Evolutionary conservation across 257 asterid species (phyloP).

Genomic region (Oldenlandia corymbosa): DNA sequence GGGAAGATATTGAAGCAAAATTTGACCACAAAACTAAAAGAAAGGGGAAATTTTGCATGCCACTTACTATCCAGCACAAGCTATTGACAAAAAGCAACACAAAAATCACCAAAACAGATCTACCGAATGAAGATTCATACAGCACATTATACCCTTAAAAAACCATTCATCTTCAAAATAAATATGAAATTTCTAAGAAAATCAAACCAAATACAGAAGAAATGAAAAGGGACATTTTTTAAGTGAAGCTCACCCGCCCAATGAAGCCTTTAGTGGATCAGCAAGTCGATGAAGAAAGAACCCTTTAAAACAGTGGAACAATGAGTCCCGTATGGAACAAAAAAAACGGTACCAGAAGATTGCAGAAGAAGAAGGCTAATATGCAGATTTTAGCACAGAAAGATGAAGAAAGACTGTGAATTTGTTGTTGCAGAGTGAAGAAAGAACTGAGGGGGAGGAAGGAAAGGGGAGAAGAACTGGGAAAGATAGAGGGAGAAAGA

Average conservation of each 20-base stretch:
- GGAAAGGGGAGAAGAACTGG: neutral
- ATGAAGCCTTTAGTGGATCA: conserved; percentile 8
- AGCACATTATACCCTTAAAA: neutral
- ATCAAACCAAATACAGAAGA: neutral
- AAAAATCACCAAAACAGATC: conserved; percentile 9
- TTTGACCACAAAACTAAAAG: neutral
- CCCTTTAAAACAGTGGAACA: neutral
- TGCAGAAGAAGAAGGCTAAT: neutral
- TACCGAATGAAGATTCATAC: neutral
- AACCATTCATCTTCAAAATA: neutral
- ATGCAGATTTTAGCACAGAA: conserved; percentile 10
- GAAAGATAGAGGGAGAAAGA: conserved; percentile 17
- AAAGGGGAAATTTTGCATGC: neutral
- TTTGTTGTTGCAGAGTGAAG: conserved; percentile 13
- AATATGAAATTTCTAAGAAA: neutral
- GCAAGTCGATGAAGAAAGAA: neutral
- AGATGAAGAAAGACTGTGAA: conserved; percentile 14
- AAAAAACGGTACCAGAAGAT: neutral
- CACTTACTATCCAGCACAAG: neutral
- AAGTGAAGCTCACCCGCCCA: conserved; percentile 12
- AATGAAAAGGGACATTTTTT: neutral
- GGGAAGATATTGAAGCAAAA: neutral
- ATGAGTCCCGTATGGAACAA: neutral
- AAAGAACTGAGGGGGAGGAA: conserved; percentile 4
- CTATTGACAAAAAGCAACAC: neutral